Evolutionary conservation across 2,329 filamentous ascomycete species (phyloP), one percentile per base, ranked within the genome.

Genomic region (Pseudovirgaria hyperparasitica): DNA sequence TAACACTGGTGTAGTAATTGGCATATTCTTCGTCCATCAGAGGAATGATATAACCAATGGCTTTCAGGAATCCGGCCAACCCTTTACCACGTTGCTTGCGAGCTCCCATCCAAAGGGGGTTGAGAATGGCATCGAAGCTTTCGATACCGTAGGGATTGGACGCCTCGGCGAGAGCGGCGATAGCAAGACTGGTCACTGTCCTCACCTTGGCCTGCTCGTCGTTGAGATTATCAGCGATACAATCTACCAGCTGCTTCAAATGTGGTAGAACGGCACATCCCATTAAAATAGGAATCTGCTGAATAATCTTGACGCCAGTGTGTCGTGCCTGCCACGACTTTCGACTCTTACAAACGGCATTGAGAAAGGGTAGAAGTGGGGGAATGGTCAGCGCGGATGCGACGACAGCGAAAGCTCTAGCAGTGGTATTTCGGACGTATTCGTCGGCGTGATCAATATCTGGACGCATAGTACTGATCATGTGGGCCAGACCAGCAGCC

Each of bases 11-110:
- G 49, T 98, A 98, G 60, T 98, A 98, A 52, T 94, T 96, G 57
- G 90, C 87, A 53, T 94, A 96, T 50, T 98, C 90, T 57, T 98
- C 90, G 59, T 98, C 90, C 90, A 98, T 98, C 27, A 98, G 70
- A 4, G 90, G 90, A 36, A 98, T 96, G 48, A 98, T 93, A 53
- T 90, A 96, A 15, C 90, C 90, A 22, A 98, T 87, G 24, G 90
- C 90, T 60, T 98, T 98, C 35, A 98, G 65, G 57, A 94, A 98
- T 9, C 85, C 87, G 14, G 90, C 87, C 23, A 98, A 67, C 43
- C 87, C 86, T 54, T 98, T 98, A 36, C 90, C 90, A 48, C 90
- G 76, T 58, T 98, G 90, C 59, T 94, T 94, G 37, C 87, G 74
- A 16, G 85, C 87, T 32, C 90, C 90, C 5, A 84, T 94, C 90